phyloP scores from a whole-genome alignment of 1,284 basidiomycete species.

The Microstroma glucosiphilum region DNA sequence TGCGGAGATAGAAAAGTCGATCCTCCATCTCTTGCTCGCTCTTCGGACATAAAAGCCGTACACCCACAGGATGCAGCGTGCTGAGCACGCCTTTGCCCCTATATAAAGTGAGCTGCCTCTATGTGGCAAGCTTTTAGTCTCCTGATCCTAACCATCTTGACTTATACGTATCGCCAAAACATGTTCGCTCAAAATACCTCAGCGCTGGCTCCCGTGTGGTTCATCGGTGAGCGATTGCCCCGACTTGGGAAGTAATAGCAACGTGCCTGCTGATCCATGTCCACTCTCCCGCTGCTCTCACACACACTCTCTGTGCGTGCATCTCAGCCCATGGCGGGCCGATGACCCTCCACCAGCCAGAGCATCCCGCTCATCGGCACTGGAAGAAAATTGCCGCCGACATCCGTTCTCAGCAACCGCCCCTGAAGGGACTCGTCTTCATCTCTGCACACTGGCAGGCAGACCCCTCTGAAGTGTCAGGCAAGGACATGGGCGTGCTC shows the following conservation, averaged over 20 bases:
- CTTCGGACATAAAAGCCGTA: too few species aligned
- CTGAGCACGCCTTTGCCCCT: too few species aligned
- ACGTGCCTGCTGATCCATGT: background rate
- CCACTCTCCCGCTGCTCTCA: background rate
- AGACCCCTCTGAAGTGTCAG: constrained; percentile 38
- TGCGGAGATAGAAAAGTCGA: too few species aligned
- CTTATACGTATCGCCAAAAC: too few species aligned
- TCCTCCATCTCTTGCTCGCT: too few species aligned
- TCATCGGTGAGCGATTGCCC: constrained; percentile 1
- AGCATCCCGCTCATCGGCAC: constrained; percentile 50
- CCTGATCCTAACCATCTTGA: too few species aligned
- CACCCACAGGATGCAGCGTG: too few species aligned
- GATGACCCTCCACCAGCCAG: constrained; percentile 52
- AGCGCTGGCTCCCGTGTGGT: background rate
- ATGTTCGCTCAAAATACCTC: too few species aligned
- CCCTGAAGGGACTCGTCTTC: constrained; percentile 52
- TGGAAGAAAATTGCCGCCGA: constrained; percentile 51
- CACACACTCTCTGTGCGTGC: background rate
- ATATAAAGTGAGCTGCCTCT: too few species aligned
- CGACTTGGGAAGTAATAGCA: too few species aligned
- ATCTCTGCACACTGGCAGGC: constrained; percentile 54
- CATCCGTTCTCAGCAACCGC: constrained; percentile 28
- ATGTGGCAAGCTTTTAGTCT: too few species aligned
- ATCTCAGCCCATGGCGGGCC: constrained; percentile 51
- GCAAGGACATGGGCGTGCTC: constrained; percentile 3